A percentile compares a stretch with the other conserved stretches of the same genome.
Evolutionary conservation across 1,284 basidiomycete genomes (phyloP).

Genomic region (Erythrobasidium hasegawianum): DNA sequence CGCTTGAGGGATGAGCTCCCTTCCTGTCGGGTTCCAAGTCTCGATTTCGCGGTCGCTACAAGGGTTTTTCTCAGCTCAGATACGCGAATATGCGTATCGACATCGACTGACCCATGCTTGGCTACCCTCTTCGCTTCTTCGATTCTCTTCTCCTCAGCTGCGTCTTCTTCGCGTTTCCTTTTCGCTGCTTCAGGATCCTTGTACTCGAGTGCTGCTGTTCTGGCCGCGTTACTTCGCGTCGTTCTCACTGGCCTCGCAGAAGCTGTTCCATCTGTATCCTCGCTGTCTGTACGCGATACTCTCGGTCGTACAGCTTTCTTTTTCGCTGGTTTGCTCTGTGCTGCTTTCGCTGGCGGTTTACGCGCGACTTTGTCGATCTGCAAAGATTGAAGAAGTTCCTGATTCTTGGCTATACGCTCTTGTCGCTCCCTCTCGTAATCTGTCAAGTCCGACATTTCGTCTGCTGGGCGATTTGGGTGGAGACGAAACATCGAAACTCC

Average conservation of each 20-base stretch:
- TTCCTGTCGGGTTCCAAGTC: conserved; percentile 29
- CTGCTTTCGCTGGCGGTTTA: conserved; percentile 12
- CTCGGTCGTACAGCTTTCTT: background rate
- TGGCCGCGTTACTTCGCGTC: conserved; percentile 10
- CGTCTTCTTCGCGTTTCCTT: conserved; percentile 34
- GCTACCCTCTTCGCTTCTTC: conserved; percentile 8
- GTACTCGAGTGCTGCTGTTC: conserved; percentile 19
- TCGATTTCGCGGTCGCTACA: conserved; percentile 31
- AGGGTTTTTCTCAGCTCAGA: no score
- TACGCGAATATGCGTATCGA: no score
- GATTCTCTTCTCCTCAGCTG: conserved; percentile 8
- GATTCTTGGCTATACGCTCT: conserved; percentile 51
- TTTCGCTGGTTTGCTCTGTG: conserved; percentile 12
- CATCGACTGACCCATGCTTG: conserved; percentile 16
- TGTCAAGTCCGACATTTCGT: conserved; percentile 26
- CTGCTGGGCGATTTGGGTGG: no score
- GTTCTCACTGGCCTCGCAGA: background rate
- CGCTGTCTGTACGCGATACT: background rate
- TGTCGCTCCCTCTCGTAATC: conserved; percentile 45
- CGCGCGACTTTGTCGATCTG: conserved; percentile 43
- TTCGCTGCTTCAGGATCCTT: conserved; percentile 30
- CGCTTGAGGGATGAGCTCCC: conserved; percentile 14
- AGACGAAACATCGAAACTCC: no score
- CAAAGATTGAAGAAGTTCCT: conserved; percentile 49
- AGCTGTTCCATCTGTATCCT: background rate